Evolutionary conservation across 495 filamentous ascomycete species (phyloP).

Genomic region (Hyaloscypha hepaticicola): DNA sequence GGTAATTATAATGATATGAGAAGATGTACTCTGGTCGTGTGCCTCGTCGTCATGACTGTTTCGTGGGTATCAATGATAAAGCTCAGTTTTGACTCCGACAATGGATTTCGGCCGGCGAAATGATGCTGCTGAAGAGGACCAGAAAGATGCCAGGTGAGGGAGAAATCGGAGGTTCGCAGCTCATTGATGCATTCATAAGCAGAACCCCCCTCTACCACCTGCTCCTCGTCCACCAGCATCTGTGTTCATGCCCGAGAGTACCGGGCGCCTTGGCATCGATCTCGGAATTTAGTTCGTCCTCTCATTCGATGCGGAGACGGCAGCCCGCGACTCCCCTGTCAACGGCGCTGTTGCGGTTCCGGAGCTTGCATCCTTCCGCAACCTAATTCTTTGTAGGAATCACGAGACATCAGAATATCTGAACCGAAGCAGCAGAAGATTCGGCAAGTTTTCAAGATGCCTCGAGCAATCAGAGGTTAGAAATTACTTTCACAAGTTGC

Average conservation of each 20-base stretch:
- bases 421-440: neutral
- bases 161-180: neutral
- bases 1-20: neutral
- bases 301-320: neutral
- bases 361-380: neutral
- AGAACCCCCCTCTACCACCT: neutral
- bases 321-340: too few species aligned
- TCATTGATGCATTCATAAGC: neutral
- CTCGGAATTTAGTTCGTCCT: neutral
- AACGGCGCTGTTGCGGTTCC: neutral
- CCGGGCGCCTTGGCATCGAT: neutral
- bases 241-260: neutral
- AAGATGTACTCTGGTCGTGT: neutral
- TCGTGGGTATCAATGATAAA: neutral
- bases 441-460: conserved; percentile 14
- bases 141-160: neutral
- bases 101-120: neutral
- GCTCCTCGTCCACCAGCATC: neutral
- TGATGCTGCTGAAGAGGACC: neutral
- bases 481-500: neutral
- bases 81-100: neutral
- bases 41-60: conserved; percentile 1
- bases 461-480: conserved; percentile 26
- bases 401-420: neutral
- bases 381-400: neutral